Percentiles rank a stretch among this genome's conserved stretches.
These are phyloP conservation scores for Cladorrhinum samala DNA, from an alignment of 495 filamentous ascomycete genomes.

Conservation along the genomic window DNA sequence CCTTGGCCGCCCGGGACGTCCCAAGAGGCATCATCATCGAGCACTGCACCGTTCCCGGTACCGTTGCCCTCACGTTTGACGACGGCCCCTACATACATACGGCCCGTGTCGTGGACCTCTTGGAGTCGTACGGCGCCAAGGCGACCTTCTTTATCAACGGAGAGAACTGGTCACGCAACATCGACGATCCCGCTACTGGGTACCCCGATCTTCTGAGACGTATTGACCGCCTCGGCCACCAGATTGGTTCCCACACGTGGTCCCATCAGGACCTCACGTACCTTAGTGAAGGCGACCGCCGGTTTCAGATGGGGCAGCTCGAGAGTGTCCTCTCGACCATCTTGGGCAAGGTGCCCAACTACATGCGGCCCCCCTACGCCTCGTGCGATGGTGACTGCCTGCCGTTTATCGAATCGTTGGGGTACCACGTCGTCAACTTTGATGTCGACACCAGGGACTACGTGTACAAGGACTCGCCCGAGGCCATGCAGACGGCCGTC, in stretches of 20 bases:
- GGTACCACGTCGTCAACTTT: conserved; percentile 38
- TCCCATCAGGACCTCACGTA: conserved; percentile 31
- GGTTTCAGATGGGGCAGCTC: conserved; percentile 24
- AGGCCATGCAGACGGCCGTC: conserved; percentile 16
- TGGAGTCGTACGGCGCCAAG: conserved; percentile 45
- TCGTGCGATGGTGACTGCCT: conserved; percentile 26
- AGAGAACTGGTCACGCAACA: conserved; percentile 56
- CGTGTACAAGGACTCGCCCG: conserved; percentile 15
- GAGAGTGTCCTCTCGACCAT: conserved; percentile 25
- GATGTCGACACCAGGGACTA: conserved; percentile 43
- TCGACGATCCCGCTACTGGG: conserved; percentile 34
- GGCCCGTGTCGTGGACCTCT: conserved; percentile 22
- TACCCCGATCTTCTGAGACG: conserved; percentile 25
- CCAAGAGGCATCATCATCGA: conserved; percentile 40
- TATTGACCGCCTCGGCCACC: conserved; percentile 26
- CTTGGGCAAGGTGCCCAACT: conserved; percentile 34
- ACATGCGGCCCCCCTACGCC: conserved; percentile 40
- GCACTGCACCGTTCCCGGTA: conserved; percentile 48
- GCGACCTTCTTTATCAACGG: conserved; percentile 72
- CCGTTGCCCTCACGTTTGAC: conserved; percentile 39
- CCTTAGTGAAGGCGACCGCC: conserved; percentile 7
- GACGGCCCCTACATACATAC: conserved; percentile 40
- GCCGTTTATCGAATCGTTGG: conserved; percentile 24
- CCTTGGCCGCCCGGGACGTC: conserved; percentile 9
- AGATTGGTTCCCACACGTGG: conserved; percentile 34